Evolutionary conservation across 2,329 filamentous ascomycete genomes (phyloP), one percentile per base, ranked within the genome.

Genomic region (Trichophyton schoenleinii): DNA sequence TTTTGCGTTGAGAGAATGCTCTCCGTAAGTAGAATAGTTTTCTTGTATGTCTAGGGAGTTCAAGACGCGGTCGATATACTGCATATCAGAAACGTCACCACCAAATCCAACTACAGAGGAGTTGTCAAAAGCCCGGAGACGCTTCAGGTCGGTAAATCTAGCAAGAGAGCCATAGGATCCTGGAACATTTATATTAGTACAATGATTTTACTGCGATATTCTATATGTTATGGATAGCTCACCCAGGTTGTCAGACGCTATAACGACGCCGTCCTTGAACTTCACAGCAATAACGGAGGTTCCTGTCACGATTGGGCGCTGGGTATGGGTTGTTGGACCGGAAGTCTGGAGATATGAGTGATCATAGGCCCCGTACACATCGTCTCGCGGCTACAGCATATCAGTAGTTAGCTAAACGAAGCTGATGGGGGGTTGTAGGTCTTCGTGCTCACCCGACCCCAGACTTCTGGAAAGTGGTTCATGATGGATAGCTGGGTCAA

Each of bases 31-130:
- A 57, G 81, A 82, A 80, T 99, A 97, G 44, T 62, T 64, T 80
- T 97, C 91, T 74, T 87, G 83, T 75, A 95, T 90, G 73, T 88
- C 85, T 69, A 97, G 87, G 65, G 89, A 87, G 71, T 83, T 87
- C 68, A 99, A 87, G 71, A 96, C 85, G 68, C 94, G 81, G 83
- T 96, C 88, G 68, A 99, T 85, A 80, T 95, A 95, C 80, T 99
- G 94, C 94, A 99, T 97, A 80, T 99, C 94, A 66, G 89, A 95
- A 69, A 99, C 87, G 79, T 99, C 94, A 74, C 94, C 94, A 74
- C 91, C 90, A 78, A 97, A 95, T 70, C 94, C 94, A 71, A 99
- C 82, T 63, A 97, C 83, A 34, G 90, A 86, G 66, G 86, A 84
- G 67, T 86, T 81, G 77, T 91, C 89, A 77, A 97, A 97, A 69